Base-by-base conservation (phyloP, 192 early-diverging fungal species). In the Coemansia sp. region DNA sequence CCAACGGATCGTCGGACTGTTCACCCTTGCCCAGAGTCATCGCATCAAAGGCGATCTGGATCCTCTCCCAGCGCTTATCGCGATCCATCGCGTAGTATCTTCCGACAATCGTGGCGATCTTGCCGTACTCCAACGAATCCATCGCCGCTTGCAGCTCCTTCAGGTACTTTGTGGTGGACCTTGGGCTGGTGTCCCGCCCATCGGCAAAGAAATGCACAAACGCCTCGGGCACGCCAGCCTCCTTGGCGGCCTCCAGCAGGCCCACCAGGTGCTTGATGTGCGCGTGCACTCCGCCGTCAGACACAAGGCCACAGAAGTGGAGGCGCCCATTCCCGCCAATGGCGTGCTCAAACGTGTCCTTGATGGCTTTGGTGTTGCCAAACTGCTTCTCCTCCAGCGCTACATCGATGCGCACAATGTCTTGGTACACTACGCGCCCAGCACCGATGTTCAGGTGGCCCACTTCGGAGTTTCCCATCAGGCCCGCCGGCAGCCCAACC, bases 41-140 rank as follows among this genome's bases (percentile, higher is more conserved):
- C 41, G 86, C 95, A 56, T 99, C 95, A 71, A 96, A 91, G 38
- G 98, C 98, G 43, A 95, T 81, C 87, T 96, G 89, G 56, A 98
- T 76, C 60, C 98, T 89, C 87, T 99, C 98, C 98, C 98, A 99
- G 65, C 98, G 92, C 90, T 99, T 99, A 84, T 99, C 98, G 78
- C 98, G 93, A 81, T 99, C 98, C 98, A 99, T 99, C 62, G 97
- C 97, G 77, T 98, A 99, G 90, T 99, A 99, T 55, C 98, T 90
- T 30, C 98, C 98, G 12, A 89, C 85, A 60, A 99, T 89, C 35
- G 94, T 95, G 15, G 97, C 96, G n/a, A 99, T 52, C 68, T 85
- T 85, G 63, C 97, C 96, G 83, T 95, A 98, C 69, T 57, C 56
- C 81, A 75, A 64, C 36, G 59, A 60, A 33, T 78, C 67, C 67